phyloP scores from a whole-genome alignment of 768 basidiomycete species.

The Brasilioporus rufonigricans region DNA sequence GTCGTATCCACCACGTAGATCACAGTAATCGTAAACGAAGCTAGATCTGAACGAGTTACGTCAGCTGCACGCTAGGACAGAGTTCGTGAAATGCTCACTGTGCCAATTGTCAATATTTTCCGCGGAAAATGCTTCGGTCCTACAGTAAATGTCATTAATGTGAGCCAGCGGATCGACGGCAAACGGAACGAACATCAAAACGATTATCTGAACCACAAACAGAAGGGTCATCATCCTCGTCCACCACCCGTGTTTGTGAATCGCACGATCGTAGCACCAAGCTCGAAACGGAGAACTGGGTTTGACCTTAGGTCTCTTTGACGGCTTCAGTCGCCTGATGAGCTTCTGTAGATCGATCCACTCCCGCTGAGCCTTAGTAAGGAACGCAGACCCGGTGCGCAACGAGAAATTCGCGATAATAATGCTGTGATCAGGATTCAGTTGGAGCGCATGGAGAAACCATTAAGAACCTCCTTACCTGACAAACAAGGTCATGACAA shows the following conservation, averaged over 20 bases:
- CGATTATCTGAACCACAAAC: conserved; percentile 78
- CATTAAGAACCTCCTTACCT: conserved; percentile 49
- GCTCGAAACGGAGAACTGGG: conserved; percentile 55
- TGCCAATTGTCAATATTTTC: conserved; percentile 51
- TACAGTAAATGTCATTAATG: conserved; percentile 28
- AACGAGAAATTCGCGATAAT: conserved; percentile 93
- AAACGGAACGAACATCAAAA: conserved; percentile 62
- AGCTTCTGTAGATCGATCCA: conserved; percentile 94
- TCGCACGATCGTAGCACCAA: conserved; percentile 93
- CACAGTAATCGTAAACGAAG: conserved; percentile 72
- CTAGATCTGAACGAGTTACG: conserved; percentile 48
- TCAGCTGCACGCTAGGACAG: conserved; percentile 9
- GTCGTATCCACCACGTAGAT: conserved; percentile 75
- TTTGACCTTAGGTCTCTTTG: conserved; percentile 67
- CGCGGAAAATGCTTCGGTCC: conserved; percentile 76
- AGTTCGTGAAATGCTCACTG: conserved; percentile 42
- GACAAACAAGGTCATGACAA: conserved; percentile 88
- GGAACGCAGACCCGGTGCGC: conserved; percentile 80
- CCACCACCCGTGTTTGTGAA: conserved; percentile 95
- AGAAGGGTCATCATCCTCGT: conserved; percentile 72
- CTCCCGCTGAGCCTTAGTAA: conserved; percentile 84
- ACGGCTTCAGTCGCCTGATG: conserved; percentile 82
- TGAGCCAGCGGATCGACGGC: neutral
- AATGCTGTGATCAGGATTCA: conserved; percentile 55
- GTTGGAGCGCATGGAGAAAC: neutral